These are phyloP conservation scores for Dioszegia hungarica DNA, from an alignment of 768 basidiomycete species.

Conservation along the genomic window DNA sequence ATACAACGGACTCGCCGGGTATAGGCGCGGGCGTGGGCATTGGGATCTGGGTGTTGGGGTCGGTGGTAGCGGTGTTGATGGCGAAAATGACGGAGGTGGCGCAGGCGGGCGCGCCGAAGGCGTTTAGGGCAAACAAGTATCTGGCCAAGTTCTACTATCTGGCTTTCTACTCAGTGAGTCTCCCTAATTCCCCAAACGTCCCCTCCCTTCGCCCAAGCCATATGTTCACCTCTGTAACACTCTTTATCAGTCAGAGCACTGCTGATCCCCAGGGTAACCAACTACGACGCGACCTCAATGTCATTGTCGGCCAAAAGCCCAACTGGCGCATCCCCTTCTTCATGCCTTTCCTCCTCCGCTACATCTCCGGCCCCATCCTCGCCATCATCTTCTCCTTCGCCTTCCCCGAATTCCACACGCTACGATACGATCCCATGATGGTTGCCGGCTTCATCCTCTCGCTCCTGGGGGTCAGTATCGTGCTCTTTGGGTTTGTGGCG, in stretches of 20 bases:
- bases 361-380: constrained; percentile 16
- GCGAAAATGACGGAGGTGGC: neutral
- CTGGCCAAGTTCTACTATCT: constrained; percentile 8
- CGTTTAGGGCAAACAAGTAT: neutral
- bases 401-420: constrained; percentile 15
- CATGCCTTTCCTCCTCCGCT: constrained; percentile 12
- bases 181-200: too few species aligned
- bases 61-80: constrained; percentile 3
- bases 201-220: too few species aligned
- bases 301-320: constrained; percentile 5
- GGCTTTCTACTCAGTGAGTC: constrained; percentile 15
- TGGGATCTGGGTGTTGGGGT: constrained; percentile 1
- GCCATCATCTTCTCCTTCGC: constrained; percentile 16
- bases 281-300: constrained; percentile 14
- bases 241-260: too few species aligned
- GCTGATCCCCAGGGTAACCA: constrained; percentile 11
- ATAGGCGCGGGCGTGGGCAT: constrained; percentile 14
- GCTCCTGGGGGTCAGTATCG: neutral
- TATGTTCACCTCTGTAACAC: too few species aligned
- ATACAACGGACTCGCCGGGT: constrained; percentile 1
- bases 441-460: constrained; percentile 13
- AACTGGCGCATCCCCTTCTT: constrained; percentile 18
- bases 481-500: constrained; percentile 11
- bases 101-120: neutral
- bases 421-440: constrained; percentile 16